Conservation (phyloP, 2,329 filamentous ascomycete genomes). For the Mollisiaceae sp. region DNA sequence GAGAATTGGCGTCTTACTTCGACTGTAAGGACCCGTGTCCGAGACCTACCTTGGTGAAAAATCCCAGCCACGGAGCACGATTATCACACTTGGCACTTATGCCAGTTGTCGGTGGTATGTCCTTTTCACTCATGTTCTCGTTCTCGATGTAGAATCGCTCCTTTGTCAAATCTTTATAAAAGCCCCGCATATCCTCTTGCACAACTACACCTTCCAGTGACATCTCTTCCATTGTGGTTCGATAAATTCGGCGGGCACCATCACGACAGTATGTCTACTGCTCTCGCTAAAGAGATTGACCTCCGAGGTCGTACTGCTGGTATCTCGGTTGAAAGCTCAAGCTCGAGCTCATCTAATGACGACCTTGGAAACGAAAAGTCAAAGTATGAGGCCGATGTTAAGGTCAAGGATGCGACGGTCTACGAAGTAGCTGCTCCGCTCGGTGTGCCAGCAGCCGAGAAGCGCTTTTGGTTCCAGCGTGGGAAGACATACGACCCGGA, state of each 20-base stretch:
- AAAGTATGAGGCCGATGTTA: neutral
- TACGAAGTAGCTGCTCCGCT: conserved; percentile 18
- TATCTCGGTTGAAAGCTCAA: neutral
- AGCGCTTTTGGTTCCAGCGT: conserved; percentile 35
- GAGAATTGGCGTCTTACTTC: neutral
- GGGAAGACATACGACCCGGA: conserved; percentile 31
- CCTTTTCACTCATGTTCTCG: neutral
- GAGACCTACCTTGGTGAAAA: neutral
- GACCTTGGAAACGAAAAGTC: conserved; percentile 14
- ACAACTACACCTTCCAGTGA: too few relatives aligned
- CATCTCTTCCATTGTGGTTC: neutral
- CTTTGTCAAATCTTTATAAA: neutral
- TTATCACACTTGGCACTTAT: neutral
- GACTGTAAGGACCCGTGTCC: neutral
- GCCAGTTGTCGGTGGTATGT: neutral
- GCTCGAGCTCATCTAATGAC: conserved; percentile 12
- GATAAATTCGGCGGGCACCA: neutral
- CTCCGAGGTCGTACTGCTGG: conserved; percentile 9
- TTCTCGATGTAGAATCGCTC: neutral
- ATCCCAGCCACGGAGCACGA: conserved; percentile 1
- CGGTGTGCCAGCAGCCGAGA: conserved; percentile 30
- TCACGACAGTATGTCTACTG: conserved; percentile 18
- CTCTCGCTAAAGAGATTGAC: conserved; percentile 22
- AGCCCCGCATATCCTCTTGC: neutral
- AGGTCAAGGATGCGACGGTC: neutral